phyloP scores from a whole-genome alignment of 192 early-diverging fungal species.

The Coemansia guatemalensis region DNA sequence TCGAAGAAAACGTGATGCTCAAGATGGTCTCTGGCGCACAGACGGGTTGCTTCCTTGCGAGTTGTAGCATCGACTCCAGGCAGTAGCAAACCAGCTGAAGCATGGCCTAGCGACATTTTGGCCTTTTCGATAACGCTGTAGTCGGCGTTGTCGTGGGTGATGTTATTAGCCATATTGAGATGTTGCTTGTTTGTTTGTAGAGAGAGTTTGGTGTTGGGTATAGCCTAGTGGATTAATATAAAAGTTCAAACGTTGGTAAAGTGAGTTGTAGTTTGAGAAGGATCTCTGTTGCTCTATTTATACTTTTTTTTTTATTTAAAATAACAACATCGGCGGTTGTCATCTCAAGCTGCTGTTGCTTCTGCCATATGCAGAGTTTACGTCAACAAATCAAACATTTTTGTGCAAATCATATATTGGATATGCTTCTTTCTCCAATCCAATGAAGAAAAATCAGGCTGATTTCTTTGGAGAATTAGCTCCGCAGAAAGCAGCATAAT shows the following conservation, averaged over 20 bases:
- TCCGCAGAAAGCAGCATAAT: too few relatives aligned
- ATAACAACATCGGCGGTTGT: too few relatives aligned
- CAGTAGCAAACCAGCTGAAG: constrained; percentile 17
- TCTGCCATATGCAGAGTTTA: too few relatives aligned
- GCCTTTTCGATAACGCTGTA: constrained; percentile 31
- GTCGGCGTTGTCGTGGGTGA: constrained; percentile 23
- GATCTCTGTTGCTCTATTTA: neutral
- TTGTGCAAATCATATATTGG: neutral
- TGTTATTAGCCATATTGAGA: constrained; percentile 1
- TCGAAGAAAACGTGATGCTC: constrained; percentile 61
- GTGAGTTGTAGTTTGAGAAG: neutral
- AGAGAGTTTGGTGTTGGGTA: neutral
- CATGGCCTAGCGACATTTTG: constrained; percentile 29
- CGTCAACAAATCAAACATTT: too few relatives aligned
- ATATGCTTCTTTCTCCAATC: neutral
- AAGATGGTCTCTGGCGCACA: constrained; percentile 53
- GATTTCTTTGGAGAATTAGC: constrained; percentile 65
- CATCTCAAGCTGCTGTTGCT: too few relatives aligned
- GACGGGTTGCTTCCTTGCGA: constrained; percentile 33
- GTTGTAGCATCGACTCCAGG: constrained; percentile 54
- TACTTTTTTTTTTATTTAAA: too few relatives aligned
- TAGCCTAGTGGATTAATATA: neutral
- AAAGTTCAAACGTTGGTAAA: neutral
- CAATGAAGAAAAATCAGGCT: constrained; percentile 44
- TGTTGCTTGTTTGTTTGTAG: neutral